Percentiles rank a stretch among this genome's conserved stretches.
Evolutionary conservation across 768 basidiomycete species (phyloP).

Genomic region (Tubosaeta sp.): DNA sequence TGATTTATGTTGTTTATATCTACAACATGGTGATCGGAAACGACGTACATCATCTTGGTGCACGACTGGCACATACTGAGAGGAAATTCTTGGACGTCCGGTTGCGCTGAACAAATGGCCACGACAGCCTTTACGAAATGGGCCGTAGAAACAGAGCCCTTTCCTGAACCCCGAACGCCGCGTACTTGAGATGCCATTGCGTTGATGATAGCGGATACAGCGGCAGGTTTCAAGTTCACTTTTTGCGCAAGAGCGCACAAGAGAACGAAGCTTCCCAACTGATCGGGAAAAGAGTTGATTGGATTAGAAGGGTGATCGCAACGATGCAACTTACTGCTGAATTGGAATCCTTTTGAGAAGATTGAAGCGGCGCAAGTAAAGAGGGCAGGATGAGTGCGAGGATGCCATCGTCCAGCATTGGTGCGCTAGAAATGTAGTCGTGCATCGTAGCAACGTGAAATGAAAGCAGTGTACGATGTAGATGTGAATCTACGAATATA

Average conservation of each 20-base stretch:
- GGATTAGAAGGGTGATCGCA: not conserved
- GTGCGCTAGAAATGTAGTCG: constrained; percentile 65
- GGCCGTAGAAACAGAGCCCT: constrained; percentile 39
- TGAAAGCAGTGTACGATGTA: constrained; percentile 70
- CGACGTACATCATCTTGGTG: constrained; percentile 47
- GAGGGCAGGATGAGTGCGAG: constrained; percentile 64
- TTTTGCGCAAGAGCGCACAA: constrained; percentile 68
- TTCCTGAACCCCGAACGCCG: constrained; percentile 15
- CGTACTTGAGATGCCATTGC: constrained; percentile 50
- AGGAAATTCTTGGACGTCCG: constrained; percentile 45
- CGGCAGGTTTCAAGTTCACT: constrained; percentile 52
- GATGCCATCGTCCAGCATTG: constrained; percentile 59
- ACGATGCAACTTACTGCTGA: constrained; percentile 42
- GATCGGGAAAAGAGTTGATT: not conserved
- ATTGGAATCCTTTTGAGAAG: constrained; percentile 42
- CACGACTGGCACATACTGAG: constrained; percentile 37
- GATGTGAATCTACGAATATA: constrained; percentile 28
- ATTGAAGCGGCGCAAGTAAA: constrained; percentile 53
- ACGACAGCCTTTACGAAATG: constrained; percentile 66
- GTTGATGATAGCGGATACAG: constrained; percentile 54
- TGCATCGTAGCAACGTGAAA: constrained; percentile 81
- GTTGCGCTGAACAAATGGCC: constrained; percentile 62
- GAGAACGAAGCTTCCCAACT: constrained; percentile 75
- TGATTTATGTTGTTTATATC: not conserved
- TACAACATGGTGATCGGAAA: not conserved